Evolutionary conservation across 257 asterid species (phyloP).

Genomic region (Jaltomata sinuosa): DNA sequence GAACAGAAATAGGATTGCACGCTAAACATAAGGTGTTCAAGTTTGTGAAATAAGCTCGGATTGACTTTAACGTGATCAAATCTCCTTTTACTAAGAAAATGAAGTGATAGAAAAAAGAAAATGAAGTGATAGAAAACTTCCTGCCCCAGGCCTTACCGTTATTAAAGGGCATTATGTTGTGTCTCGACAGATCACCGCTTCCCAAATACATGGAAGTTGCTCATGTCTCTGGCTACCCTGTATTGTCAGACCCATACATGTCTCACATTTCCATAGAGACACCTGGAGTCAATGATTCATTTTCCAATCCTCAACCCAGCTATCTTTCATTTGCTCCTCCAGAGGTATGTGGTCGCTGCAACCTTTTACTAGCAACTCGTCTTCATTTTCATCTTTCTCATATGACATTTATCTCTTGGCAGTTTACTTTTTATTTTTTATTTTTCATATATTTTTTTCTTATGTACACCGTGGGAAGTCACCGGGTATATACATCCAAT

Average conservation of each 20-base stretch:
- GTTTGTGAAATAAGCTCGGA: background rate
- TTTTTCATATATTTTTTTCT: background rate
- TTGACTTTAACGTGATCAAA: background rate
- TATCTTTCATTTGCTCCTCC: constrained; percentile 91
- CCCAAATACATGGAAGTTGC: constrained; percentile 43
- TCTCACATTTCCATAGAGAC: constrained; percentile 38
- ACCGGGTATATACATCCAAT: background rate
- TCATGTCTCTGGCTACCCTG: constrained; percentile 62
- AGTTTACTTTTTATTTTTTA: background rate
- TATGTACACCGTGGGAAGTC: background rate
- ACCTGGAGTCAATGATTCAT: constrained; percentile 41
- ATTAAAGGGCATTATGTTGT: background rate
- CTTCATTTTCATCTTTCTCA: background rate
- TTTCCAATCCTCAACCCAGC: constrained; percentile 27
- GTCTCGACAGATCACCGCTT: constrained; percentile 58
- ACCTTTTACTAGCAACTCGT: background rate
- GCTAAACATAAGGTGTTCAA: background rate
- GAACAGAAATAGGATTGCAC: background rate
- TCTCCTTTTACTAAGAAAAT: background rate
- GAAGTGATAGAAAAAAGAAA: background rate
- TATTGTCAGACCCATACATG: constrained; percentile 45
- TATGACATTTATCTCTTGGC: background rate
- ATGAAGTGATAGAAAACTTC: background rate
- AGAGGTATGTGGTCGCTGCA: constrained; percentile 41
- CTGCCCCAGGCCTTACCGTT: background rate